Evolutionary conservation across 768 basidiomycete genomes (phyloP).

Genomic region (Panaeolus cyanescens): DNA sequence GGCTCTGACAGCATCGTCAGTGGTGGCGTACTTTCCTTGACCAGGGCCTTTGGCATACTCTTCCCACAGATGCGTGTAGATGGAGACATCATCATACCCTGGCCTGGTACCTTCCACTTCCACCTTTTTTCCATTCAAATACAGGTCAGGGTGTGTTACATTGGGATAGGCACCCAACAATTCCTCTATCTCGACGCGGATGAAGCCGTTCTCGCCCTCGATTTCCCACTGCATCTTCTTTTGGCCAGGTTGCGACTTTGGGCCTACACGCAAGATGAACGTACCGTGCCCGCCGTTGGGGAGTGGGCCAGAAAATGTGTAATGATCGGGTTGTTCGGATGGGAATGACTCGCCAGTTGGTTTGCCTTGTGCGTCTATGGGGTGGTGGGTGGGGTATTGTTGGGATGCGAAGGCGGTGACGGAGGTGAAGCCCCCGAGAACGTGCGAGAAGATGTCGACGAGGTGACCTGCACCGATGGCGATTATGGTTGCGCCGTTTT

Average conservation of each 20-base stretch:
- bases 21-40: constrained; percentile 7
- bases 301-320: constrained; percentile 29
- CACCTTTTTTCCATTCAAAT: constrained; percentile 31
- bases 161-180: constrained; percentile 14
- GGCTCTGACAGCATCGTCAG: constrained; percentile 13
- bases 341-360: constrained; percentile 23
- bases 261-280: constrained; percentile 25
- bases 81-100: constrained; percentile 5
- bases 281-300: constrained; percentile 29
- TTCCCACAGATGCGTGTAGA: constrained; percentile 4
- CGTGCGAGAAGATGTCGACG: background rate
- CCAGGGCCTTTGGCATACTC: constrained; percentile 7
- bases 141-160: constrained; percentile 26
- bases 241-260: constrained; percentile 20
- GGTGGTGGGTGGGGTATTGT: background rate
- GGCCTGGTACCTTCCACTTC: constrained; percentile 9
- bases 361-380: constrained; percentile 22
- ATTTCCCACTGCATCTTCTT: constrained; percentile 32
- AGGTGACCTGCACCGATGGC: background rate
- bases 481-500: background rate
- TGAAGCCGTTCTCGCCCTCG: constrained; percentile 33
- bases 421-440: background rate
- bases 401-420: background rate
- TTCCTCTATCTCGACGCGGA: constrained; percentile 21
- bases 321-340: constrained; percentile 25